Base-by-base conservation (phyloP, 2,329 filamentous ascomycete species). In the Sarocladium oryzae region DNA sequence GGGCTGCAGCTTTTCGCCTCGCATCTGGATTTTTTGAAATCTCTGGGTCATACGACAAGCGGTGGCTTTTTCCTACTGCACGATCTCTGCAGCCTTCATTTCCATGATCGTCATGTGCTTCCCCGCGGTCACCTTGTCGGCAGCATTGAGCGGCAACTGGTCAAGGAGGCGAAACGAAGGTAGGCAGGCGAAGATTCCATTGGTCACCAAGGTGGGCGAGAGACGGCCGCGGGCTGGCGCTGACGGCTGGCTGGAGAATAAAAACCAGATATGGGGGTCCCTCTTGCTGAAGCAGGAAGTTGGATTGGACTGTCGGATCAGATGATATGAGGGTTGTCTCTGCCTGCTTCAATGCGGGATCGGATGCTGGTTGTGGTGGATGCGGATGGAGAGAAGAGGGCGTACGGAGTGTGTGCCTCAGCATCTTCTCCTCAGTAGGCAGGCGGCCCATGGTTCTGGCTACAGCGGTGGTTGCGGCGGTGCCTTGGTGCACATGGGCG, bases 211-310 rank as follows among this genome's bases (percentile, higher is more conserved):
- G 16, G 21, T 43, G 21, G 40, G 9, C 13, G 10, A n/a, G 26
- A 48, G 43, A 48, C 20, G 18, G 43, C 20, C 43, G 40, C 23
- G 28, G 43, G 43, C 43, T 48, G 43, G 26, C 11, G 43, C 43
- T 33, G 43, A 33, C 43, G 26, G 43, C 26, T n/a, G 28, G 43
- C 6, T 21, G 16, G 26, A 16, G 13, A 24, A 18, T 48, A 26
- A 26, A 30, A 23, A 48, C 20, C 7, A 5, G 37, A 21, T 23
- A n/a, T n/a, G n/a, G n/a, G n/a, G n/a, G n/a, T n/a, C n/a, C n/a
- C n/a, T 41, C 21, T 41, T 21, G 16, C 16, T 8, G 35, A 40
- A 40, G 37, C 37, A 26, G 40, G 24, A 48, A 13, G 28, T 30
- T 7, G 7, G 28, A 30, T 30, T 32, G 43, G 10, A 5, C 13